phyloP scores from a whole-genome alignment of 805 yeast species.

The Candida awuae region DNA sequence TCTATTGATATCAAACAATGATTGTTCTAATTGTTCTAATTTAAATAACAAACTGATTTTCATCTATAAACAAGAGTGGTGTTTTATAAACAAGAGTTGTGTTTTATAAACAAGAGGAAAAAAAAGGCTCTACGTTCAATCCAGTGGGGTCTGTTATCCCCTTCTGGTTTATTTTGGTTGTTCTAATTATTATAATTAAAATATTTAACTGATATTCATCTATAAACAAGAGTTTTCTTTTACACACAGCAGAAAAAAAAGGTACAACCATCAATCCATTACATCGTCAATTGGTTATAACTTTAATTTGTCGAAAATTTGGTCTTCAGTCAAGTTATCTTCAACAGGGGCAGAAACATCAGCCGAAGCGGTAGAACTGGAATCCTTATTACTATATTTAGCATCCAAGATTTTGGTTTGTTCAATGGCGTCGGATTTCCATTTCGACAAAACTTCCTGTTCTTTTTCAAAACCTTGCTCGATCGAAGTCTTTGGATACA shows the following conservation, averaged over 20 bases:
- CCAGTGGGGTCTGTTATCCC: no score
- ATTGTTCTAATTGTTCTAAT: no score
- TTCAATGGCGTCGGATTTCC: constrained; percentile 65
- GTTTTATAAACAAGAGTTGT: no score
- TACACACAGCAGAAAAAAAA: no score
- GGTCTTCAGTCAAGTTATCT: constrained; percentile 19
- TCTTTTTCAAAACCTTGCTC: constrained; percentile 67
- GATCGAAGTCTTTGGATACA: constrained; percentile 51
- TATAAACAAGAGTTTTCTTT: no score
- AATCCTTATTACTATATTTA: constrained; percentile 24
- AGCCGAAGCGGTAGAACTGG: constrained; percentile 18
- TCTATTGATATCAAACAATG: no score
- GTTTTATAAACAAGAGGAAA: no score
- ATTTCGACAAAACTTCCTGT: constrained; percentile 58
- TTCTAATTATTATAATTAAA: no score
- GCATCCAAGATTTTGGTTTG: constrained; percentile 52
- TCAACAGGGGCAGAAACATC: constrained; percentile 22
- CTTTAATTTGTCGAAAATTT: constrained; percentile 12
- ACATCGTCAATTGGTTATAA: neutral
- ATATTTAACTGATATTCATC: no score
- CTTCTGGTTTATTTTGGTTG: no score
- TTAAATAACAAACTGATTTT: neutral
- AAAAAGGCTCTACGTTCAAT: no score
- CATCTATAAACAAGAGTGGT: neutral
- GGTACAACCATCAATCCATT: no score